Base-by-base conservation (phyloP, 768 basidiomycete genomes). In the Rhizopogon rudus region DNA sequence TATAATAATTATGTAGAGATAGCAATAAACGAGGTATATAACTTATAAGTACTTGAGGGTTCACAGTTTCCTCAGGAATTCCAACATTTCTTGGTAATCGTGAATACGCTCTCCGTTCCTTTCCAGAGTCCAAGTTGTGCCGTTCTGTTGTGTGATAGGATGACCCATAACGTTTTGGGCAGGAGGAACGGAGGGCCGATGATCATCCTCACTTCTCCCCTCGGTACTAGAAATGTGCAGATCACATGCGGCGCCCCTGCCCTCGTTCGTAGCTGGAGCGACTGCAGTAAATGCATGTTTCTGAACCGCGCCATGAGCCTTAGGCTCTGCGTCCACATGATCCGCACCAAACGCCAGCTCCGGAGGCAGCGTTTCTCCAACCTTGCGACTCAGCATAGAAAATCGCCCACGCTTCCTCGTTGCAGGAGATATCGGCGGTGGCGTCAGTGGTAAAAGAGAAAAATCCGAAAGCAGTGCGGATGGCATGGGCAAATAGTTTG, bases 101-200 rank as follows among this genome's bases (percentile, higher is more conserved):
- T 67, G 46, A 64, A 66, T 70, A 9, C 76, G 65, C 45, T 56
- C 60, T 8, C 73, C 72, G 17, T 67, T 70, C 58, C 70, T 71
- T 60, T 79, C 77, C 29, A 67, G 65, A 7, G 73, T 41, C 77
- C 78, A 79, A 43, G 70, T 69, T 41, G 63, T 62, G n/a, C 68
- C 70, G 44, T 60, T 59, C 16, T 62, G 61, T 29, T 55, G 64
- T 14, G 60, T 54, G 5, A 54, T 28, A 37, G 52, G 7, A 2
- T n/a, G 17, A 16, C 4, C 16, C 8, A 25, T 31, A 5, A 14
- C 14, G 3, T 29, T 17, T 12, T 44, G 16, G 9, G n/a, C 9
- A 28, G 13, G 5, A 48, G 33, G 3, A 9, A 13, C 14, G 14
- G 48, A 25, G 14, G 48, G 33, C 13, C 2, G 44, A 7, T 33